Conservation (phyloP, 2,329 filamentous ascomycete species). For the Pseudomassariella vexata region DNA sequence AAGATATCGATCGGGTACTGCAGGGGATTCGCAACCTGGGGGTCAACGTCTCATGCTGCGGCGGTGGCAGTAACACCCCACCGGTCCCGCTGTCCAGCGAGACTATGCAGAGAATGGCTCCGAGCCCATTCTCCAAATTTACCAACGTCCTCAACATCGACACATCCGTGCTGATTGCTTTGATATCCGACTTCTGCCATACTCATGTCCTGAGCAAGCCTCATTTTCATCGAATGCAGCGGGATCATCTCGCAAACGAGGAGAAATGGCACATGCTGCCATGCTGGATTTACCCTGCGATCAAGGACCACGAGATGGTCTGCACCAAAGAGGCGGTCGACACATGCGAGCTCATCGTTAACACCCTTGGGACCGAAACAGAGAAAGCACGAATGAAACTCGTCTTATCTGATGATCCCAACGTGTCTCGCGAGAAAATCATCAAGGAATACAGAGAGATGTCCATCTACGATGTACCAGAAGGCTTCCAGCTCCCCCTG, state of each 20-base stretch:
- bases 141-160: conserved; percentile 48
- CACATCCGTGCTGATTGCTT: conserved; percentile 64
- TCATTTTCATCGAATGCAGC: conserved; percentile 50
- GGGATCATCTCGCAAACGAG: conserved; percentile 62
- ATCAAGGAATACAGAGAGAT: not conserved
- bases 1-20: conserved; percentile 20
- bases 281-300: conserved; percentile 56
- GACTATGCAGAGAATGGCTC: conserved; percentile 20
- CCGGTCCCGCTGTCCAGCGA: conserved; percentile 12
- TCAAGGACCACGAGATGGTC: conserved; percentile 50
- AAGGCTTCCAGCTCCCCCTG: conserved; percentile 1
- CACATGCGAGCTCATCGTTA: conserved; percentile 60
- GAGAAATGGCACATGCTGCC: conserved; percentile 50
- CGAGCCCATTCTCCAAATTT: conserved; percentile 19
- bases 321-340: conserved; percentile 61
- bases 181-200: conserved; percentile 70
- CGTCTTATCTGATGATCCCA: conserved; percentile 36
- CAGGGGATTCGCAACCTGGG: conserved; percentile 18
- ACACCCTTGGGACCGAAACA: conserved; percentile 54
- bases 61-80: conserved; percentile 10
- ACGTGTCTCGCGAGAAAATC: not conserved
- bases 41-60: conserved; percentile 16
- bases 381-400: conserved; percentile 58
- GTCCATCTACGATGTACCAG: conserved; percentile 2
- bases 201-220: conserved; percentile 25